Percentiles rank a stretch among this genome's conserved stretches.
Conservation (phyloP, 2,329 filamentous ascomycete genomes). For the Ophiocordyceps polyrhachis-furcata region DNA sequence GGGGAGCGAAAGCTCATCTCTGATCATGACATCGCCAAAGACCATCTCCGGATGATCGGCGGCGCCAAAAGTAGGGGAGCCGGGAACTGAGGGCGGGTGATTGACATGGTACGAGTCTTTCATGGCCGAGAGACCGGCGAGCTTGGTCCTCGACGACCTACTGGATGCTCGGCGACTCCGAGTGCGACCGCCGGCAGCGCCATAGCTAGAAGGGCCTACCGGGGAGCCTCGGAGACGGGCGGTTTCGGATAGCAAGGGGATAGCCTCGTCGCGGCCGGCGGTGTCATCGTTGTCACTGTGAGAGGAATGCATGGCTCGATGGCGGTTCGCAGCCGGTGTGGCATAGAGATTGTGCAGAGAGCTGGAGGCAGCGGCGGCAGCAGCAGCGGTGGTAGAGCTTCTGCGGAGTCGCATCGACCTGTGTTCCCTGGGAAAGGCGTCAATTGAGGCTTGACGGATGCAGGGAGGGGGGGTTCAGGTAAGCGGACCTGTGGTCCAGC, state of each 20-base stretch:
- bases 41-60: constrained; percentile 32
- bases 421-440: constrained; percentile 27
- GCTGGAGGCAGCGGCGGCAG: constrained; percentile 7
- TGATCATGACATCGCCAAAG: constrained; percentile 53
- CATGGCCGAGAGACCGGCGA: constrained; percentile 13
- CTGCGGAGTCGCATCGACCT: constrained; percentile 45
- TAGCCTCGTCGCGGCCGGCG: constrained; percentile 27
- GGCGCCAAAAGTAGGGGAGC: constrained; percentile 35
- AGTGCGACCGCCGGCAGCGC: constrained; percentile 20
- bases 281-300: constrained; percentile 29
- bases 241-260: constrained; percentile 31
- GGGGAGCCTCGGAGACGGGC: constrained; percentile 7
- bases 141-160: constrained; percentile 29
- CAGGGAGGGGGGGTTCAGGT: background rate
- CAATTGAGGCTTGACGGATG: background rate
- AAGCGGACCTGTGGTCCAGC: constrained; percentile 63
- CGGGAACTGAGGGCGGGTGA: constrained; percentile 49
- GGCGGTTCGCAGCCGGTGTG: constrained; percentile 12
- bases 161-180: constrained; percentile 29
- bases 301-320: constrained; percentile 17
- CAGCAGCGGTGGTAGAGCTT: constrained; percentile 25
- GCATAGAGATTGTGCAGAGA: constrained; percentile 17
- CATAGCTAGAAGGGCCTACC: constrained; percentile 18
- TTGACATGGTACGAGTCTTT: constrained; percentile 42
- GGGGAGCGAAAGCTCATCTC: constrained; percentile 36